A percentile compares a stretch with the other conserved stretches of the same genome.
Conservation (phyloP, 495 filamentous ascomycete genomes). For the Daldinia loculata region DNA sequence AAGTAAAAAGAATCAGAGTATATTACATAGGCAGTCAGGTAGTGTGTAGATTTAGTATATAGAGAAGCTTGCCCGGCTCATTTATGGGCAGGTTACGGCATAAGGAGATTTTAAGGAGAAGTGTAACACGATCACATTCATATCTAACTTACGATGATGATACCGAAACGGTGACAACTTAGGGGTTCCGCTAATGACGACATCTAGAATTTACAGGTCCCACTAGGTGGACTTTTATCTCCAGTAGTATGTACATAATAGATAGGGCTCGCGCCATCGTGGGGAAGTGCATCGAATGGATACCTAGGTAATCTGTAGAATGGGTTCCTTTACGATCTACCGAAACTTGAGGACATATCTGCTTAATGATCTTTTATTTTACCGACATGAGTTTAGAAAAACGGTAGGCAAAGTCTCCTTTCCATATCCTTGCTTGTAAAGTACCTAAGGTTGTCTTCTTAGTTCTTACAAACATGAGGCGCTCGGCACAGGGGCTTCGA, state of each 20-base stretch:
- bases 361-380: neutral
- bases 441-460: neutral
- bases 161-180: neutral
- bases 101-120: too few species aligned
- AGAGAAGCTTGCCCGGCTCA: too few species aligned
- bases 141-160: neutral
- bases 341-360: too few species aligned
- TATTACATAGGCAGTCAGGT: too few species aligned
- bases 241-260: neutral
- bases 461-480: slow-evolving; percentile 5
- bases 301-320: neutral
- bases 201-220: neutral
- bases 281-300: neutral
- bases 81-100: too few species aligned
- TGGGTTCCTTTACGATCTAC: neutral
- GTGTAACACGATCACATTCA: too few species aligned
- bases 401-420: neutral
- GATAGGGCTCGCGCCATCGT: neutral
- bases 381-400: neutral
- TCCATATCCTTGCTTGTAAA: neutral
- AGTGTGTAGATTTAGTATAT: too few species aligned
- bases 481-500: slow-evolving; percentile 9
- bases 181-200: neutral
- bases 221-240: neutral
- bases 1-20: too few species aligned